Conservation (phyloP, 2,329 filamentous ascomycete genomes). For the Talaromyces sp. region DNA sequence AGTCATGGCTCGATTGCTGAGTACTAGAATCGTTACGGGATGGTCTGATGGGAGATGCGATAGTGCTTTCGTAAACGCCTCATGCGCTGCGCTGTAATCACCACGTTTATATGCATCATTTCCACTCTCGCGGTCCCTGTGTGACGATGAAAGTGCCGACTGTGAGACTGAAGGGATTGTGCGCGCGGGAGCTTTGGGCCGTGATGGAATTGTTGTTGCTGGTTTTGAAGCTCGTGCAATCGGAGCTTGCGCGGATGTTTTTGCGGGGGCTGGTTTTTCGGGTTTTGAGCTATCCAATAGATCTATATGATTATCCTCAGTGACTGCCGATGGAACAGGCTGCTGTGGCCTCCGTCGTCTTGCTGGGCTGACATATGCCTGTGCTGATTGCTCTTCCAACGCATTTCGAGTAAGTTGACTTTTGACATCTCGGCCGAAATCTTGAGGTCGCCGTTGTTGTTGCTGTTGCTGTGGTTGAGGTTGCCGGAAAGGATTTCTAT, state of each 20-base stretch:
- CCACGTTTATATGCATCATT: conserved; percentile 90
- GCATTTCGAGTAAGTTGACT: conserved; percentile 68
- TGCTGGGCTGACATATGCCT: conserved; percentile 84
- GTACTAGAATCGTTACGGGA: conserved; percentile 80
- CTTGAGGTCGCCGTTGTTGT: conserved; percentile 24
- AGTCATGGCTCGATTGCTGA: conserved; percentile 87
- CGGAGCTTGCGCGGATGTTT: conserved; percentile 31
- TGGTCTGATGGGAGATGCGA: conserved; percentile 71
- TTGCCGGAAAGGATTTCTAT: conserved; percentile 52
- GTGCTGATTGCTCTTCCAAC: conserved; percentile 73
- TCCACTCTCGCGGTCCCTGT: conserved; percentile 73
- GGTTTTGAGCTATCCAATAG: conserved; percentile 56
- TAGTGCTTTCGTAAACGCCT: conserved; percentile 75
- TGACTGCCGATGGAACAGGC: conserved; percentile 29
- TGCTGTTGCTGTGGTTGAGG: conserved; percentile 32
- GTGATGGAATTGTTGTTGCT: conserved; percentile 43
- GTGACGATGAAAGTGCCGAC: conserved; percentile 69
- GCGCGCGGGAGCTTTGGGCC: conserved; percentile 49
- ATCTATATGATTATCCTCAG: conserved; percentile 55
- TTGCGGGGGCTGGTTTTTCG: conserved; percentile 27
- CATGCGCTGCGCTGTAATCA: conserved; percentile 83
- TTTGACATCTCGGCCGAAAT: conserved; percentile 47
- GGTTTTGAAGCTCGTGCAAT: conserved; percentile 42
- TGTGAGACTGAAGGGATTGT: conserved; percentile 63
- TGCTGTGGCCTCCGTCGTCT: conserved; percentile 60